Evolutionary conservation across 2,329 filamentous ascomycete genomes (phyloP).

Genomic region (Diplodia seriata): DNA sequence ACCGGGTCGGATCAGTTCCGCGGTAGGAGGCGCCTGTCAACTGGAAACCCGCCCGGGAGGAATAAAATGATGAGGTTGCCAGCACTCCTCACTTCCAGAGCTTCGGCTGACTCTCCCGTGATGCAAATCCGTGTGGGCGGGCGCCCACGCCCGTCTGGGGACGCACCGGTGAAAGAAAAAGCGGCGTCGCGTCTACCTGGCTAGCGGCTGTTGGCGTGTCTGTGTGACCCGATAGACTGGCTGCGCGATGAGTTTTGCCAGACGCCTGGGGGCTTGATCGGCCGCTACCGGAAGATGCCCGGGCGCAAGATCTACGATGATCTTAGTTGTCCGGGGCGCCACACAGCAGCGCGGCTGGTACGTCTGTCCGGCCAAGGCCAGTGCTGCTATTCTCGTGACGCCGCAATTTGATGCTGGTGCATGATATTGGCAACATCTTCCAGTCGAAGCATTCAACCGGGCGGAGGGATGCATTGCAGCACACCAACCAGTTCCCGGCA

Average conservation of each 20-base stretch:
- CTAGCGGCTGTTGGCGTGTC: constrained; percentile 11
- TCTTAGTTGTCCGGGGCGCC: constrained; percentile 4
- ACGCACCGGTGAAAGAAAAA: constrained; percentile 1
- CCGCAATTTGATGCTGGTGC: neutral
- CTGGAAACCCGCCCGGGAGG: neutral
- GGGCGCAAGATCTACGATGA: constrained; percentile 13
- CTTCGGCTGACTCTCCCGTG: neutral
- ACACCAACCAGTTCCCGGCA: neutral
- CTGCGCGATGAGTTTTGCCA: neutral
- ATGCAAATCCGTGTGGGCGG: neutral
- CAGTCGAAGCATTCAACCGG: too few species aligned
- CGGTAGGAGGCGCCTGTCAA: constrained; percentile 1
- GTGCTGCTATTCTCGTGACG: constrained; percentile 18
- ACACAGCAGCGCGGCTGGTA: constrained; percentile 12
- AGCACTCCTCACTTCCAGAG: too few species aligned
- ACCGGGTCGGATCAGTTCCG: neutral
- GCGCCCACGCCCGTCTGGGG: neutral
- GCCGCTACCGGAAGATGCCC: too few species aligned
- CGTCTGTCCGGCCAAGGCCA: neutral
- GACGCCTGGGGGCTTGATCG: constrained; percentile 11
- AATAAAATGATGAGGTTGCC: neutral
- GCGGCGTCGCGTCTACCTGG: neutral
- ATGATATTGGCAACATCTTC: constrained; percentile 2
- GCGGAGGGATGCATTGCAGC: neutral
- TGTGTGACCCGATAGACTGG: constrained; percentile 15